A percentile compares a stretch with the other conserved stretches of the same genome.
Conservation (phyloP, 2,329 filamentous ascomycete genomes). For the Ophiostoma ulmi region DNA sequence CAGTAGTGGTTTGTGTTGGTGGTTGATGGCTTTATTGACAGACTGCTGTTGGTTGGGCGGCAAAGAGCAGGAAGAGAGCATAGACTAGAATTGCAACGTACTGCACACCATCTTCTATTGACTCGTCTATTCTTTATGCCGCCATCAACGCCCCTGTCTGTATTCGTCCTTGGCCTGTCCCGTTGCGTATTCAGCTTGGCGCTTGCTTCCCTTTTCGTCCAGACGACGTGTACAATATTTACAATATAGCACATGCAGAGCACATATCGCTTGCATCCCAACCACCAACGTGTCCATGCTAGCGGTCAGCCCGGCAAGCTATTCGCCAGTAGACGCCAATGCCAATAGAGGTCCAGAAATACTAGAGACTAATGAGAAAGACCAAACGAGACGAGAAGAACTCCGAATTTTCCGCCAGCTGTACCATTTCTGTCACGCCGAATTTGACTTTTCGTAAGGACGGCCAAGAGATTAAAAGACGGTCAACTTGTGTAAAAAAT, state of each 20-base stretch:
- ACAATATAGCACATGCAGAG: no score
- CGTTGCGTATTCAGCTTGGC: not conserved
- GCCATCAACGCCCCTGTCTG: not conserved
- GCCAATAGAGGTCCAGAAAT: not conserved
- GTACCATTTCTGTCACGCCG: not conserved
- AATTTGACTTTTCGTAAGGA: not conserved
- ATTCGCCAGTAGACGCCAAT: not conserved
- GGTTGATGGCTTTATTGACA: not conserved
- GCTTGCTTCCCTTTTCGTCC: not conserved
- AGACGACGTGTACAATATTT: constrained; percentile 13
- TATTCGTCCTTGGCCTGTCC: not conserved
- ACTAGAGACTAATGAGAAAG: not conserved
- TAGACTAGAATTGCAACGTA: not conserved
- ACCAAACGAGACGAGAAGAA: not conserved
- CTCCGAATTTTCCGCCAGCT: not conserved
- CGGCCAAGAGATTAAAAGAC: not conserved
- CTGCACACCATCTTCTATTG: not conserved
- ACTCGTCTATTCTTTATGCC: not conserved
- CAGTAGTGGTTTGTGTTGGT: not conserved
- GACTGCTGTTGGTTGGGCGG: not conserved
- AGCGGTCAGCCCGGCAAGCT: not conserved
- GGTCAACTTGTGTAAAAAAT: not conserved
- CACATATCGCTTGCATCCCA: constrained; percentile 11
- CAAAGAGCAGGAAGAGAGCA: no score
- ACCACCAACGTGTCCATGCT: not conserved